Conservation (phyloP, 169 alveolate species). For the Eimeria praecox region DNA sequence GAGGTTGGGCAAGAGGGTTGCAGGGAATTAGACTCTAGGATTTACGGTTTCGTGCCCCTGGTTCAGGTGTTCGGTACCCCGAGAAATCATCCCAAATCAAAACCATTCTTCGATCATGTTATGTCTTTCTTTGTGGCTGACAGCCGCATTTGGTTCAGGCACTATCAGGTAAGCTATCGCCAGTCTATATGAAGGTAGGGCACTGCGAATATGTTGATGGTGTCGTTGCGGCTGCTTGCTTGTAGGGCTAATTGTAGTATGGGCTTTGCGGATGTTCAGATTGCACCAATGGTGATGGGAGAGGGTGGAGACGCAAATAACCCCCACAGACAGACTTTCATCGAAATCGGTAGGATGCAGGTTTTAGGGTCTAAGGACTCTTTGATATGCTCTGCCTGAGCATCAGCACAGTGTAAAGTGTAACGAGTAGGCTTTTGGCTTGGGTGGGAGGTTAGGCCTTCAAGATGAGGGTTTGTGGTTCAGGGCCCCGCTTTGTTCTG, state of each 20-base stretch:
- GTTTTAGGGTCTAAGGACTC: background rate
- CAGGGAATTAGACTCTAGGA: background rate
- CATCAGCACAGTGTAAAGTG: background rate
- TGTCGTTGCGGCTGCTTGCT: background rate
- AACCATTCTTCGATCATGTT: constrained; percentile 97
- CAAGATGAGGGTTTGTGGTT: background rate
- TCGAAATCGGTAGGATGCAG: constrained; percentile 85
- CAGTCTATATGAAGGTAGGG: background rate
- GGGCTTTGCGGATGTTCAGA: constrained; percentile 78
- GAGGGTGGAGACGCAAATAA: constrained; percentile 84
- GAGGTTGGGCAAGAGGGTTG: background rate
- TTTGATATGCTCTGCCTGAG: background rate
- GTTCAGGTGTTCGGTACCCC: constrained; percentile 95
- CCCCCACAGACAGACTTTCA: constrained; percentile 88
- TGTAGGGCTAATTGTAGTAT: background rate
- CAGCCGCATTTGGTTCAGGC: constrained; percentile 95
- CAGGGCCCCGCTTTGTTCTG: constrained; percentile 95
- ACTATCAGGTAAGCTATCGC: constrained; percentile 85
- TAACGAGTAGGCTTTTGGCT: background rate
- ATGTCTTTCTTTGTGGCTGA: constrained; percentile 91
- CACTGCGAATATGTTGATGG: background rate
- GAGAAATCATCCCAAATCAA: constrained; percentile 97
- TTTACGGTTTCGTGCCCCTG: background rate
- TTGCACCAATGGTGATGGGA: constrained; percentile 83
- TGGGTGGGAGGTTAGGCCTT: background rate